Evolutionary conservation across 352 stramenopile genomes (phyloP), one percentile per base, ranked within the genome.

Genomic region (Phytophthora rubi): DNA sequence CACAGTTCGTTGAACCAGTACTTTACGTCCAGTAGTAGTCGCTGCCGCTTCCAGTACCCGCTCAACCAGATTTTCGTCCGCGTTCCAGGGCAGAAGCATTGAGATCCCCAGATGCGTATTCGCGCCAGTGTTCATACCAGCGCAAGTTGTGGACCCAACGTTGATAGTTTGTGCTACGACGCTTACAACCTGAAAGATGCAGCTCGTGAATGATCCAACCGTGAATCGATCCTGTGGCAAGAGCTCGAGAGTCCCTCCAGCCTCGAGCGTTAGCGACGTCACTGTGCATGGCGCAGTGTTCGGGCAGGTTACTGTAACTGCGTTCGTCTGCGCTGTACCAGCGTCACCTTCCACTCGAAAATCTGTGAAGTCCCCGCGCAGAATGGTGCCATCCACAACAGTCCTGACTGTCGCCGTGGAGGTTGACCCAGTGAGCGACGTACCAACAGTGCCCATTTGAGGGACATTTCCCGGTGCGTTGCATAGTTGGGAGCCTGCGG

Each of bases 401-500:
- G 64, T 58, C 18, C n/a, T 65, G 4, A 89, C 84, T 9, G 48
- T 58, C 0, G 68, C 77, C 7, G 47, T 49, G 1, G 80, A 70
- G 16, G 62, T 82, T 0, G 80, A 69, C 3, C 85, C 86, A 0
- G 15, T 59, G n/a, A 93, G 58, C 1, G 26, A 45, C 1, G 64
- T 66, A 0, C 18, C 66, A 18, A 13, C 21, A 7, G 28, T 54
- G 16, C 10, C 69, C 80, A 99, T 85, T 26, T 89, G 86, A 13
- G 94, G 95, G 0, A 99, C 91, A 73, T 99, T 80, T 16, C 97
- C 95, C 0, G 95, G 95, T 6, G 94, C 86, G 64, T 99, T 99
- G 65, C 96, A 99, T 5, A 95, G 72, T 6, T 75, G 66, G 1
- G 75, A 73, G 8, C 83, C 74, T 0, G 63, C 58, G 1, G 69